phyloP scores from a whole-genome alignment of 2,329 filamentous ascomycete species.

The Hirsutella thompsonii region DNA sequence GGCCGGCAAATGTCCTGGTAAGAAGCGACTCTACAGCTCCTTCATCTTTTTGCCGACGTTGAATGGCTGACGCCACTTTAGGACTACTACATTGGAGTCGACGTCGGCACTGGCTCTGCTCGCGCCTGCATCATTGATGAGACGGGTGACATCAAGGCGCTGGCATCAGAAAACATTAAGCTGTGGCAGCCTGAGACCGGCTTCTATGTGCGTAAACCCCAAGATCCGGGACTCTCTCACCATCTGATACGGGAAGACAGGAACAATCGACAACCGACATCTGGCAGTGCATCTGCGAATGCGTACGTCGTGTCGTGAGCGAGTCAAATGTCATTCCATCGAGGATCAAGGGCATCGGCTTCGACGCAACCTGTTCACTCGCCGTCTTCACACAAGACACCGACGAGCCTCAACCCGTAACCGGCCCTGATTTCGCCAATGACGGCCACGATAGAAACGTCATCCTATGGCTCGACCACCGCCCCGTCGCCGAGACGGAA shows the following conservation, averaged over 20 bases:
- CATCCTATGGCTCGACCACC: slow-evolving; percentile 94
- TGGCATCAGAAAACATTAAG: slow-evolving; percentile 65
- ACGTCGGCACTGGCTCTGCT: slow-evolving; percentile 92
- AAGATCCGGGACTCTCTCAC: too few relatives aligned
- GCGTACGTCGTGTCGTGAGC: slow-evolving; percentile 68
- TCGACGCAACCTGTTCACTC: slow-evolving; percentile 97
- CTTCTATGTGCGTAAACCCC: slow-evolving; percentile 40
- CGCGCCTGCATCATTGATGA: slow-evolving; percentile 91
- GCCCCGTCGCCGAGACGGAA: slow-evolving; percentile 78
- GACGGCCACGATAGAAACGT: slow-evolving; percentile 83
- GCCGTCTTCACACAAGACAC: slow-evolving; percentile 82
- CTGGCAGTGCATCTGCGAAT: slow-evolving; percentile 86
- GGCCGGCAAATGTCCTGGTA: slow-evolving; percentile 21
- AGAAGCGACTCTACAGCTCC: background rate
- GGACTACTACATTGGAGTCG: slow-evolving; percentile 68
- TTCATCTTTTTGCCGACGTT: background rate
- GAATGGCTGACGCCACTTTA: slow-evolving; percentile 11
- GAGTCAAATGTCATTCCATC: slow-evolving; percentile 67
- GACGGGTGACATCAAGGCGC: slow-evolving; percentile 71
- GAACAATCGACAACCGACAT: slow-evolving; percentile 98
- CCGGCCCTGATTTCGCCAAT: slow-evolving; percentile 65
- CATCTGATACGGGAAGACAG: slow-evolving; percentile 20
- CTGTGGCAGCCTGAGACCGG: slow-evolving; percentile 67
- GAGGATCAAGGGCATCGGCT: slow-evolving; percentile 80
- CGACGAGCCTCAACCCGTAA: slow-evolving; percentile 83